phyloP scores from a whole-genome alignment of 768 basidiomycete species.

The Chalciporus chontae region DNA sequence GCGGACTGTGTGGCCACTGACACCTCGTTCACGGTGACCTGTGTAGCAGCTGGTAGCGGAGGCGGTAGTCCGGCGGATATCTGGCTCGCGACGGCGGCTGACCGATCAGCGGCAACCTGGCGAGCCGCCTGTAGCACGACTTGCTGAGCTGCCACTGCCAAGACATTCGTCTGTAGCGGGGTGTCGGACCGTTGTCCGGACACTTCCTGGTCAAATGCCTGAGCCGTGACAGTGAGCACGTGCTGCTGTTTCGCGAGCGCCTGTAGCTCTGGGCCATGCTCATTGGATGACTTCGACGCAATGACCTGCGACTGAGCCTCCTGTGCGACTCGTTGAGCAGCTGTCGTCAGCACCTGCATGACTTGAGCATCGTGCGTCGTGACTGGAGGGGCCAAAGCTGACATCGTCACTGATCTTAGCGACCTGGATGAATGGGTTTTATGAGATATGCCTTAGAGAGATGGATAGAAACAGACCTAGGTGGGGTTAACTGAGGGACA shows the following conservation, averaged over 20 bases:
- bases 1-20: slow-evolving; percentile 68
- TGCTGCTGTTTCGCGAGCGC: slow-evolving; percentile 80
- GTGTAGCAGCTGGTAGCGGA: slow-evolving; percentile 29
- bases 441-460: slow-evolving; percentile 5
- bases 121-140: slow-evolving; percentile 77
- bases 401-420: slow-evolving; percentile 30
- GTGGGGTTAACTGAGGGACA: slow-evolving; percentile 30
- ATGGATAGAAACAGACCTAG: slow-evolving; percentile 22
- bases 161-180: slow-evolving; percentile 46
- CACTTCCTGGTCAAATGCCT: slow-evolving; percentile 71
- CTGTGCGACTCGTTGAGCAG: slow-evolving; percentile 74
- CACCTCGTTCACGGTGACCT: slow-evolving; percentile 55
- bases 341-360: slow-evolving; percentile 71
- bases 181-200: slow-evolving; percentile 49
- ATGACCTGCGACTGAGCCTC: slow-evolving; percentile 68
- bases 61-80: slow-evolving; percentile 39
- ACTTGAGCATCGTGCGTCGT: slow-evolving; percentile 63
- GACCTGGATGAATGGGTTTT: slow-evolving; percentile 14
- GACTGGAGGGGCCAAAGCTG: slow-evolving; percentile 32
- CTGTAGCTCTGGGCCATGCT: slow-evolving; percentile 48
- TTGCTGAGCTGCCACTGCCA: slow-evolving; percentile 76
- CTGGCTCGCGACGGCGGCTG: slow-evolving; percentile 39
- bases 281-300: slow-evolving; percentile 45
- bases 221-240: slow-evolving; percentile 66
- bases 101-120: slow-evolving; percentile 51